A percentile compares a stretch with the other conserved stretches of the same genome.
phyloP scores from a whole-genome alignment of 2,329 filamentous ascomycete genomes.

The Aspergillus carbonarius region DNA sequence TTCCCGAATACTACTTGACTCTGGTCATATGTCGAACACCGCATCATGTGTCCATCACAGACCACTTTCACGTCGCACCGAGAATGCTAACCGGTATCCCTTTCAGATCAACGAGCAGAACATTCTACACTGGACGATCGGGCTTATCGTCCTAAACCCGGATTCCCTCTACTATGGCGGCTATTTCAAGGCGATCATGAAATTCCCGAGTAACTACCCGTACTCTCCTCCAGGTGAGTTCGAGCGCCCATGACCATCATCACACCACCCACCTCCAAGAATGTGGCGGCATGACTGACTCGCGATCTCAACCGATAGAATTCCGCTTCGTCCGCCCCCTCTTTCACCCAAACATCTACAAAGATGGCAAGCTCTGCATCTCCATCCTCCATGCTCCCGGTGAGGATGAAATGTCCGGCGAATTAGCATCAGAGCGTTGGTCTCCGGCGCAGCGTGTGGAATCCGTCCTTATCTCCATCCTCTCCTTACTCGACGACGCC shows the following conservation, averaged over 20 bases:
- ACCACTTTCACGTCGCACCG: background rate
- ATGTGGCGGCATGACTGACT: background rate
- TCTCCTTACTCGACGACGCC: conserved; percentile 88
- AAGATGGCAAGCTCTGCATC: conserved; percentile 88
- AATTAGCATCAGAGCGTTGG: conserved; percentile 88
- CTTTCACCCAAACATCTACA: conserved; percentile 91
- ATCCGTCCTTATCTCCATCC: conserved; percentile 87
- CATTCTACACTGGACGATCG: conserved; percentile 82
- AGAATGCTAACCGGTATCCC: background rate
- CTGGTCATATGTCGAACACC: background rate
- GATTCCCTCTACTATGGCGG: conserved; percentile 90
- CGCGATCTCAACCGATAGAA: conserved; percentile 42
- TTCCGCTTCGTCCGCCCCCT: conserved; percentile 82
- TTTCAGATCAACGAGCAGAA: conserved; percentile 72
- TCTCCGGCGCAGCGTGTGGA: conserved; percentile 91
- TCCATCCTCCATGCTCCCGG: conserved; percentile 92
- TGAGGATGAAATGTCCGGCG: conserved; percentile 89
- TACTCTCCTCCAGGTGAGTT: conserved; percentile 70
- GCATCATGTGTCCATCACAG: background rate
- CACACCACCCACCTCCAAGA: background rate
- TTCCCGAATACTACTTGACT: background rate
- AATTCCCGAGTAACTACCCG: conserved; percentile 84
- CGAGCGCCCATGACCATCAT: background rate
- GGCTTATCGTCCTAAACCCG: conserved; percentile 87
- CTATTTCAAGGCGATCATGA: conserved; percentile 89